A percentile compares a stretch with the other conserved stretches of the same genome.
Evolutionary conservation across 2,329 filamentous ascomycete species (phyloP).

Genomic region (Penicillium brasilianum): DNA sequence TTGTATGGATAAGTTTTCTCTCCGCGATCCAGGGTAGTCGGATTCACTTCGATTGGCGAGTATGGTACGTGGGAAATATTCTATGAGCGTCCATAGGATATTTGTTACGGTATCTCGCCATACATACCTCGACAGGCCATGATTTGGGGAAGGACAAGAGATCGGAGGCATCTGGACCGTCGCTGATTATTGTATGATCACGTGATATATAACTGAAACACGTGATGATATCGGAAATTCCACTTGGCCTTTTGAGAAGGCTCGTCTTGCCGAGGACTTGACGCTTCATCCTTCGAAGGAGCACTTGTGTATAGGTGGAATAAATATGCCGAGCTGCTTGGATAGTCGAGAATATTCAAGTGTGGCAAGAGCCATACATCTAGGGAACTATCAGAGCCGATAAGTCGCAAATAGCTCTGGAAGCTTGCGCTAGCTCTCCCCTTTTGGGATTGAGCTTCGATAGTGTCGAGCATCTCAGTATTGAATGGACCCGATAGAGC

Average conservation of each 20-base stretch:
- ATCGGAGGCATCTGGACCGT: too few species aligned
- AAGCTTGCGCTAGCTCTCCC: conserved; percentile 1
- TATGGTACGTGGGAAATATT: too few species aligned
- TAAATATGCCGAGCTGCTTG: too few species aligned
- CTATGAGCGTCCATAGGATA: too few species aligned
- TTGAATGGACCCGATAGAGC: neutral
- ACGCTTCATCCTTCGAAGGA: neutral
- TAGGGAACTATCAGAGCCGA: neutral
- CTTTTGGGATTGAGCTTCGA: conserved; percentile 4
- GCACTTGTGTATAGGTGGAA: neutral
- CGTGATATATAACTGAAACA: neutral
- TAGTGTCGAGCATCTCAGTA: neutral
- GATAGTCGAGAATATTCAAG: neutral
- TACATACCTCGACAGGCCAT: too few species aligned
- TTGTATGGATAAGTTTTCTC: too few species aligned
- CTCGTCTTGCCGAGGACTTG: too few species aligned
- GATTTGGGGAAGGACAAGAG: too few species aligned
- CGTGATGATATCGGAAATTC: neutral
- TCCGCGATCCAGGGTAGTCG: too few species aligned
- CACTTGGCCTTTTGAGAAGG: neutral
- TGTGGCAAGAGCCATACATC: neutral
- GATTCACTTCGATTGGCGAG: too few species aligned
- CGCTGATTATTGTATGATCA: too few species aligned
- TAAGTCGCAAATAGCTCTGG: neutral
- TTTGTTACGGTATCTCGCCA: too few species aligned